Evolutionary conservation across 2,329 filamentous ascomycete species (phyloP).

Genomic region (Zasmidium cellare): DNA sequence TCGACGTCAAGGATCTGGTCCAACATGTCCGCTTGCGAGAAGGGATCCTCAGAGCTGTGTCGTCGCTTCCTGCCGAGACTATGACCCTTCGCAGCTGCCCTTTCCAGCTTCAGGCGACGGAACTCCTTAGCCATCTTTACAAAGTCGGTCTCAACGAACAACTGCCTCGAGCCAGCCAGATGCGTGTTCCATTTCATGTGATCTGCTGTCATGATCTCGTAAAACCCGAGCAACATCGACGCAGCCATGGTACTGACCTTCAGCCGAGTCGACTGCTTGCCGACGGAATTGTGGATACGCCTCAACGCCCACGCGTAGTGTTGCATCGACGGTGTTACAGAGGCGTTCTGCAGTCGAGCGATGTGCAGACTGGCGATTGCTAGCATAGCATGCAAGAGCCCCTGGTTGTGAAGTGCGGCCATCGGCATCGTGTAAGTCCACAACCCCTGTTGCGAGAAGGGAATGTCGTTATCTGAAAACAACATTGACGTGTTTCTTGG

Average conservation of each 20-base stretch:
- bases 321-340: conserved; percentile 78
- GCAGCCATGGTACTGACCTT: conserved; percentile 84
- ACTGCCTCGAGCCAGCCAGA: conserved; percentile 76
- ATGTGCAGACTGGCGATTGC: conserved; percentile 86
- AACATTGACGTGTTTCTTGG: conserved; percentile 70
- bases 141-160: conserved; percentile 81
- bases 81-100: conserved; percentile 41
- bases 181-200: conserved; percentile 96
- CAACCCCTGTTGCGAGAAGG: conserved; percentile 59
- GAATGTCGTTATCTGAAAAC: conserved; percentile 61
- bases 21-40: conserved; percentile 28
- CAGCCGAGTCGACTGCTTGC: conserved; percentile 65
- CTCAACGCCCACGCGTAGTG: conserved; percentile 88
- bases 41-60: conserved; percentile 16
- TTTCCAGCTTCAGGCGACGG: conserved; percentile 61
- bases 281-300: conserved; percentile 73
- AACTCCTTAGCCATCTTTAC: conserved; percentile 70
- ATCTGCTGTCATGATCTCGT: conserved; percentile 92
- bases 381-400: conserved; percentile 85
- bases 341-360: conserved; percentile 72
- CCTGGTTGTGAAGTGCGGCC: conserved; percentile 80
- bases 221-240: conserved; percentile 81
- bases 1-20: conserved; percentile 50
- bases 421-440: conserved; percentile 80
- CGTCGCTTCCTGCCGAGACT: conserved; percentile 19